Evolutionary conservation across 2,329 filamentous ascomycete species (phyloP), one percentile per base, ranked within the genome.

Genomic region (Fusarium begoniae): DNA sequence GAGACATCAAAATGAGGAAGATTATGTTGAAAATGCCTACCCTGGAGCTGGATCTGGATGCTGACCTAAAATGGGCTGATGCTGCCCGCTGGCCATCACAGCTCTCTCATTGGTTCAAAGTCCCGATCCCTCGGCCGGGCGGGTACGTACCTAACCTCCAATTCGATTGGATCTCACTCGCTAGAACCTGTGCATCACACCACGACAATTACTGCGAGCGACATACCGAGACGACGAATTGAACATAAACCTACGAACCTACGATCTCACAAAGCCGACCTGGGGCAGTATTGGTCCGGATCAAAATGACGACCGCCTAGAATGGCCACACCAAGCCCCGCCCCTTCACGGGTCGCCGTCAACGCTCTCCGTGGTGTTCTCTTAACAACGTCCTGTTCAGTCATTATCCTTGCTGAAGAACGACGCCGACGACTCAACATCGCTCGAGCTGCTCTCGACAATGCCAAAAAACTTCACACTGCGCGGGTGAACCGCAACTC

Each of bases 331-430:
- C 82, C 83, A 56, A 81, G 85, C 65, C 86, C 86, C 66, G 85
- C 88, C 63, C 88, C 87, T 54, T 89, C 88, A 43, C 87, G 87
- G 81, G 86, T 86, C 67, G 87, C 86, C 66, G 83, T 90, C 72
- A 85, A 87, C 79, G 85, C 87, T 66, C 85, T 90, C 41, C 87
- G 87, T 69, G 86, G 87, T 71, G 84, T 90, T 66, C 84, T 88
- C 63, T 80, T 90, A 22, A 88, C 88, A 57, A 90, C 88, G 5
- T 89, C 88, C 14, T 90, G 87, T 77, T 89, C 88, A 47, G 83
- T 90, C 63, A 84, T 86, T 56, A 79, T 88, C 32, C 81, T 90
- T 63, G 83, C 88, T 65, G 88, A 90, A 79, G 88, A 90, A 79
- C 87, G 87, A 54, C 85, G 88, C 67, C 86, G 87, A 65, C 85